phyloP scores from a whole-genome alignment of 129 eudicot genomes.

The Dittrichia graveolens region DNA sequence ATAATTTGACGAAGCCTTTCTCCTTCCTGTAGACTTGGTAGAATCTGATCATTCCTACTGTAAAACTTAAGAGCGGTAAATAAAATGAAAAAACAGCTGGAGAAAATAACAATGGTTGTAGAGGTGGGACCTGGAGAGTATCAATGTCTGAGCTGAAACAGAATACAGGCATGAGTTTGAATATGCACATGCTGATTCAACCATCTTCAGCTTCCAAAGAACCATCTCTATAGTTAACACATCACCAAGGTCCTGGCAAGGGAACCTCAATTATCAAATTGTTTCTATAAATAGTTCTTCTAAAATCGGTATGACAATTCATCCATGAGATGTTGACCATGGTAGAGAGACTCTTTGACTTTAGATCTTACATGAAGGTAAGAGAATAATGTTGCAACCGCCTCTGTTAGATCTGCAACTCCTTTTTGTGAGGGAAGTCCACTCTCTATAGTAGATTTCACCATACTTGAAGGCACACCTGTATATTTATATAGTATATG shows the following conservation, averaged over 20 bases:
- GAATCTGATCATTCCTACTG: constrained; percentile 64
- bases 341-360: constrained; percentile 1
- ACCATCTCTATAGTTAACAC: constrained; percentile 49
- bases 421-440: constrained; percentile 53
- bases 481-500: not conserved
- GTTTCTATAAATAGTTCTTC: not conserved
- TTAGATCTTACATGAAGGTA: constrained; percentile 57
- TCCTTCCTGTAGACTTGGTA: constrained; percentile 71
- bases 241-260: constrained; percentile 54
- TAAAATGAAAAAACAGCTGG: not conserved
- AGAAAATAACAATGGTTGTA: not conserved
- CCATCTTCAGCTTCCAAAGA: constrained; percentile 70
- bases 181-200: constrained; percentile 58
- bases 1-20: constrained; percentile 57
- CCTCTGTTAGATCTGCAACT: constrained; percentile 41
- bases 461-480: constrained; percentile 54
- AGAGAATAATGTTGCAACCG: constrained; percentile 44
- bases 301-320: not conserved
- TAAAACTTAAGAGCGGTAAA: constrained; percentile 13
- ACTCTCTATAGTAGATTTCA: constrained; percentile 32
- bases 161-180: constrained; percentile 79
- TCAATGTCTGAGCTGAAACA: constrained; percentile 66
- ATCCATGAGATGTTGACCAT: constrained; percentile 19
- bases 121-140: constrained; percentile 61
- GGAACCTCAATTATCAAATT: constrained; percentile 37